Base-by-base conservation (phyloP, 805 yeast genomes). In the Ogataea ganodermae region DNA sequence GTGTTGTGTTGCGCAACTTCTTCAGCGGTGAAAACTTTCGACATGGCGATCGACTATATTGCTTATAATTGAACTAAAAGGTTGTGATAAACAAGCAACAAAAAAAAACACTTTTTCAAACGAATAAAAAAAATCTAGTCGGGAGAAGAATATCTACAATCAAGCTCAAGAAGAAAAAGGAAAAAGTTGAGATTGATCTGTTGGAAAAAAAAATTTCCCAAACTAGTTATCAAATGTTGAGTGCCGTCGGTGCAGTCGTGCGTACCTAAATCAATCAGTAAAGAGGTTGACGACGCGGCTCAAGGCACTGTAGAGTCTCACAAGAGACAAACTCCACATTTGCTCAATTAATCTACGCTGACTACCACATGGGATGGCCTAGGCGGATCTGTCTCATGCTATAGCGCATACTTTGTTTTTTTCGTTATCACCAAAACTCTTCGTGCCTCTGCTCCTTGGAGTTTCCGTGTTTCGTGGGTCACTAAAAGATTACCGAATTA, bases 1-100 rank as follows among this genome's bases (percentile, higher is more conserved):
- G 80, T 72, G 65, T 79, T 81, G 75, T 91, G 97, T 56, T 74
- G 63, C 26, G 83, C 76, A 44, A 90, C 81, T 65, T 90, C 88
- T 50, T 81, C 86, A 56, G 74, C 76, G 30, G 85, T 80, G 71
- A 65, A 81, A 31, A 73, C 69, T 61, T 77, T 78, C 46, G 78
- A 68, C 80, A 75, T 75, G 31, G 14, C 61, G 14, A n/a, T 28
- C 17, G 13, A 20, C 14, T 14, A 13, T 38, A 18, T 38, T 26
- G 5, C 18, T 24, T 7, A 6, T 13, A 28, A 14, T 28, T n/a
- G 16, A 35, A 13, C 9, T 6, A 13, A n/a, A 22, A 14, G 17
- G 18, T 5, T n/a, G 26, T 16, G 31, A 13, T 24, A 2, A 6
- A 14, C 18, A n/a, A 26, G n/a, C 4, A 22, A 26, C 14, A 18